Percentiles rank a stretch among this genome's conserved stretches.
Evolutionary conservation across 345 rosid genomes (phyloP).

Genomic region (Arabis alpina): DNA sequence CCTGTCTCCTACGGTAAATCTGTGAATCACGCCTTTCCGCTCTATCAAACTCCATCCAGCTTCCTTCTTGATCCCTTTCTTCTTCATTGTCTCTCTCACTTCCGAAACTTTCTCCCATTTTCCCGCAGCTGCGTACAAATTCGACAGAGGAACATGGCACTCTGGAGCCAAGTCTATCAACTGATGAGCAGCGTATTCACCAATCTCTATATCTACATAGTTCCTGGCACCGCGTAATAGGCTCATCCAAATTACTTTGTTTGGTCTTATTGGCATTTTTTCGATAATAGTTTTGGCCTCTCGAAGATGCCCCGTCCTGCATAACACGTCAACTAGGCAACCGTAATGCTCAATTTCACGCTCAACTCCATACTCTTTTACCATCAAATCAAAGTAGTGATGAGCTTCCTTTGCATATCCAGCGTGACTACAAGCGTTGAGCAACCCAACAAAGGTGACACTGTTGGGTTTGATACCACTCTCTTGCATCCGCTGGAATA

Average conservation of each 20-base stretch:
- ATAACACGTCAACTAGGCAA: too few species aligned
- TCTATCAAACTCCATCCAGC: slow-evolving; percentile 61
- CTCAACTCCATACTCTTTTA: too few species aligned
- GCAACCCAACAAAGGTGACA: too few species aligned
- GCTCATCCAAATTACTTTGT: too few species aligned
- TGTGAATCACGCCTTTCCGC: slow-evolving; percentile 46
- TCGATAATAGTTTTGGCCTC: too few species aligned
- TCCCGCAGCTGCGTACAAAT: slow-evolving; percentile 70
- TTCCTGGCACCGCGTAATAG: slow-evolving; percentile 44
- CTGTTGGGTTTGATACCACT: slow-evolving; percentile 43
- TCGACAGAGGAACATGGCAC: slow-evolving; percentile 61
- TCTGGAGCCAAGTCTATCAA: slow-evolving; percentile 58
- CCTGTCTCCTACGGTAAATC: slow-evolving; percentile 52
- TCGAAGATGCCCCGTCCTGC: too few species aligned
- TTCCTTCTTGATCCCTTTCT: slow-evolving; percentile 50
- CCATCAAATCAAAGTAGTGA: too few species aligned
- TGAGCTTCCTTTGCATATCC: too few species aligned
- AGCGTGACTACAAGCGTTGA: background rate
- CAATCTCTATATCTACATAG: too few species aligned
- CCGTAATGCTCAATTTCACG: too few species aligned
- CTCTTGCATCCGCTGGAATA: slow-evolving; percentile 54
- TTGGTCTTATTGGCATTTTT: too few species aligned
- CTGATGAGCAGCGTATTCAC: background rate
- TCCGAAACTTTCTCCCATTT: slow-evolving; percentile 55
- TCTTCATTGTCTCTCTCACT: slow-evolving; percentile 60